Evolutionary conservation across 164 flowering plant species (phyloP).

Genomic region (Tetrastigma voinierianum): DNA sequence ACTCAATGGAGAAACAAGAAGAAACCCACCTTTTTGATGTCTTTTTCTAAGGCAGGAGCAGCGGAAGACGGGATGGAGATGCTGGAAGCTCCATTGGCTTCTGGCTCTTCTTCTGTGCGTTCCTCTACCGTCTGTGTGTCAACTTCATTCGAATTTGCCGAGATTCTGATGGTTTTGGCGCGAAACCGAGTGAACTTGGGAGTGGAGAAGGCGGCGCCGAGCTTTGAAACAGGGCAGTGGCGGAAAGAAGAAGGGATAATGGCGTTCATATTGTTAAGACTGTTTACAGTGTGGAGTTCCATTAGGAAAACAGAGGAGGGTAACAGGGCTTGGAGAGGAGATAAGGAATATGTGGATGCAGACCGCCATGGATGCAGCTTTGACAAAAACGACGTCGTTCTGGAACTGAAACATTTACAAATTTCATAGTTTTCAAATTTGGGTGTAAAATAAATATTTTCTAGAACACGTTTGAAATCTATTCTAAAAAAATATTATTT

Average conservation of each 20-base stretch:
- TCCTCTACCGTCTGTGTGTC: constrained; percentile 31
- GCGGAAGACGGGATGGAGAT: constrained; percentile 15
- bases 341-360: constrained; percentile 12
- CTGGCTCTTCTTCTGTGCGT: constrained; percentile 17
- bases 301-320: not conserved
- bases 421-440: too few relatives aligned
- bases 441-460: too few relatives aligned
- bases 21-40: constrained; percentile 54
- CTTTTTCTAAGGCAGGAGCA: constrained; percentile 43
- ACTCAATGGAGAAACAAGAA: not conserved
- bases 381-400: too few relatives aligned
- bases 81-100: constrained; percentile 15
- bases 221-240: constrained; percentile 13
- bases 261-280: constrained; percentile 16
- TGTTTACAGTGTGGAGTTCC: not conserved
- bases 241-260: constrained; percentile 20
- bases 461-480: too few relatives aligned
- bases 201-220: constrained; percentile 5
- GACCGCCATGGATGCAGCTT: too few relatives aligned
- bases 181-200: constrained; percentile 6
- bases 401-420: too few relatives aligned
- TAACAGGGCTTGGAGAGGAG: not conserved
- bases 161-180: constrained; percentile 13
- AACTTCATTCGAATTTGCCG: constrained; percentile 36
- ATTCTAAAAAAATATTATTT: too few relatives aligned